phyloP scores from a whole-genome alignment of 2,329 filamentous ascomycete genomes.

The Colletotrichum navitas region DNA sequence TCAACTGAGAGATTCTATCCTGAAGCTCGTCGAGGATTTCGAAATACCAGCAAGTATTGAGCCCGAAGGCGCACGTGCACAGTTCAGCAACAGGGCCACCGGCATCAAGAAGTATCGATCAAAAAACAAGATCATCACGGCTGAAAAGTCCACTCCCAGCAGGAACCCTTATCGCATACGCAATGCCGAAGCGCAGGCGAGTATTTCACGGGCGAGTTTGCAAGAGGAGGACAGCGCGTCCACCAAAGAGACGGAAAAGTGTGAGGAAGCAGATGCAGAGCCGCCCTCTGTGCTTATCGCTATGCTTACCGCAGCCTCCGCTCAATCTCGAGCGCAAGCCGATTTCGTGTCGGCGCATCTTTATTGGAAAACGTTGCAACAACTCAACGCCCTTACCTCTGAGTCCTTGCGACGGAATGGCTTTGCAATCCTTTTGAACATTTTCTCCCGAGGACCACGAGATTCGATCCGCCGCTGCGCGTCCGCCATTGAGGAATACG shows the following conservation, averaged over 20 bases:
- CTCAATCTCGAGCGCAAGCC: conserved; percentile 81
- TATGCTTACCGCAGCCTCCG: conserved; percentile 82
- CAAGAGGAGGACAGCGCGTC: conserved; percentile 32
- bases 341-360: conserved; percentile 88
- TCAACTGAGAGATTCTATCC: conserved; percentile 82
- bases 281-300: conserved; percentile 67
- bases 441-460: conserved; percentile 79
- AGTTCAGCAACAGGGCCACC: conserved; percentile 78
- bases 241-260: conserved; percentile 39
- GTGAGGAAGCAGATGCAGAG: conserved; percentile 31
- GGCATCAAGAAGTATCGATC: conserved; percentile 70
- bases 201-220: neutral
- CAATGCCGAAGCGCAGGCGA: conserved; percentile 30
- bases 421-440: conserved; percentile 78
- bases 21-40: conserved; percentile 85
- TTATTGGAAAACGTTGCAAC: conserved; percentile 86
- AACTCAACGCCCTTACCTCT: conserved; percentile 74
- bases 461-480: conserved; percentile 78
- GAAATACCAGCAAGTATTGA: conserved; percentile 79
- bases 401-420: conserved; percentile 74
- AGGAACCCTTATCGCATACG: conserved; percentile 68
- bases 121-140: conserved; percentile 69
- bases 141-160: conserved; percentile 65
- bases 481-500: conserved; percentile 81
- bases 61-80: conserved; percentile 69